phyloP scores from a whole-genome alignment of 2,329 filamentous ascomycete species.

The Cylindrodendrum hubeiense region DNA sequence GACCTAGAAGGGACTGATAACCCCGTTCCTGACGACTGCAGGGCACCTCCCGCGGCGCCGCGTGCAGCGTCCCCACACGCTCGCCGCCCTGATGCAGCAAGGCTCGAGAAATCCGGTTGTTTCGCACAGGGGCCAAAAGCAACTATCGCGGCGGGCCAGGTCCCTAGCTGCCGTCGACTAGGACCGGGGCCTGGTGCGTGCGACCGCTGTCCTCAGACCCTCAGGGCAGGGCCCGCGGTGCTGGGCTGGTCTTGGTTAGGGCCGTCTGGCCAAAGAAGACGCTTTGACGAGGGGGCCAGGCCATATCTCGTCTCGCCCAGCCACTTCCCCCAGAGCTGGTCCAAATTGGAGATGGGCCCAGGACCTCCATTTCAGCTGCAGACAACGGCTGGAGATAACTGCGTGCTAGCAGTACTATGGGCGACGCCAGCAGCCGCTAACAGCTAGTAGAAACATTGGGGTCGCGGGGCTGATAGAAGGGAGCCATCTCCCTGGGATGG shows the following conservation, averaged over 20 bases:
- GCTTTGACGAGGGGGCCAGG: not conserved
- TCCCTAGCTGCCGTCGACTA: slow-evolving; percentile 23
- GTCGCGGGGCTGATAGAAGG: not conserved
- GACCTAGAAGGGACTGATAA: not conserved
- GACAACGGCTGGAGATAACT: not conserved
- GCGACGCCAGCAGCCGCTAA: not conserved
- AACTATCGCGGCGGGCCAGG: slow-evolving; percentile 16
- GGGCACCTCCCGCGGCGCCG: not conserved
- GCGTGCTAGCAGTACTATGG: not conserved
- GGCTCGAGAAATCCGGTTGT: slow-evolving; percentile 32
- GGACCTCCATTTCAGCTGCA: not conserved
- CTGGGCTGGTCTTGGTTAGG: not conserved
- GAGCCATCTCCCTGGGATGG: not conserved
- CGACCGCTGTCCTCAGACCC: not conserved
- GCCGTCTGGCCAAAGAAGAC: no score
- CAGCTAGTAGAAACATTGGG: not conserved
- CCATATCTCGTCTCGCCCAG: not conserved
- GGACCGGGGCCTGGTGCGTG: slow-evolving; percentile 9
- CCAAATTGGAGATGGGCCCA: not conserved
- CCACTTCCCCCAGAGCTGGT: not conserved
- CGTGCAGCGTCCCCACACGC: slow-evolving; percentile 9
- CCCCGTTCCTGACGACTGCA: slow-evolving; percentile 9
- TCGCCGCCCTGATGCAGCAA: slow-evolving; percentile 27
- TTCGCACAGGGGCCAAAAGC: slow-evolving; percentile 30
- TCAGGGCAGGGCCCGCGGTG: not conserved